Evolutionary conservation across 108 stramenopile genomes (phyloP).

Genomic region (Skeletonema potamos): DNA sequence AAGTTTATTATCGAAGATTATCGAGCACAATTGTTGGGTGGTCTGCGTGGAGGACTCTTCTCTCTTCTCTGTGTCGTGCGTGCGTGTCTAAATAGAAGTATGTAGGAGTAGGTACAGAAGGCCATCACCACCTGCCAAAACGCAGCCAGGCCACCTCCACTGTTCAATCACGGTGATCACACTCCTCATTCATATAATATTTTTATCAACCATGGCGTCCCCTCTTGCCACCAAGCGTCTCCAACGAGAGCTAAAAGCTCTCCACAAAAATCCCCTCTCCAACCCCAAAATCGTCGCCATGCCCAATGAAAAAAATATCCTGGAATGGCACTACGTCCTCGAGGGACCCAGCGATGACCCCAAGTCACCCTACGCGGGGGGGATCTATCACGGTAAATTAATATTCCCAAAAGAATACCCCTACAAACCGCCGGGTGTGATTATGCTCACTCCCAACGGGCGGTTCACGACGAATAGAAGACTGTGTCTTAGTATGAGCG

Average conservation of each 20-base stretch:
- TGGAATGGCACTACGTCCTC: constrained; percentile 97
- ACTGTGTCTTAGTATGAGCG: constrained; percentile 92
- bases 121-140: no score
- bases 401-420: constrained; percentile 92
- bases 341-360: constrained; percentile 71
- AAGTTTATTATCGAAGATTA: no score
- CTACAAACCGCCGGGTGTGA: constrained; percentile 92
- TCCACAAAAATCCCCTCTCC: constrained; percentile 76
- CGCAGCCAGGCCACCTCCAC: no score
- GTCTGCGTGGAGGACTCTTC: no score
- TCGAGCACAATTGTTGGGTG: no score
- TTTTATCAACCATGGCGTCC: constrained; percentile 61
- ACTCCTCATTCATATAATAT: no score
- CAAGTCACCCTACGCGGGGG: constrained; percentile 74
- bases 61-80: no score
- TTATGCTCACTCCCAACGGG: constrained; percentile 94
- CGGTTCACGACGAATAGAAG: constrained; percentile 84
- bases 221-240: constrained; percentile 80
- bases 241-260: constrained; percentile 70
- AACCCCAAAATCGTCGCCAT: constrained; percentile 71
- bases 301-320: constrained; percentile 78
- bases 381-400: constrained; percentile 79
- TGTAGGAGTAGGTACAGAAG: no score
- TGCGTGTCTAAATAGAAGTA: no score
- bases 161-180: no score